A percentile compares a stretch with the other conserved stretches of the same genome.
Conservation (phyloP, 2,329 filamentous ascomycete species). For the Huntiella savannae region DNA sequence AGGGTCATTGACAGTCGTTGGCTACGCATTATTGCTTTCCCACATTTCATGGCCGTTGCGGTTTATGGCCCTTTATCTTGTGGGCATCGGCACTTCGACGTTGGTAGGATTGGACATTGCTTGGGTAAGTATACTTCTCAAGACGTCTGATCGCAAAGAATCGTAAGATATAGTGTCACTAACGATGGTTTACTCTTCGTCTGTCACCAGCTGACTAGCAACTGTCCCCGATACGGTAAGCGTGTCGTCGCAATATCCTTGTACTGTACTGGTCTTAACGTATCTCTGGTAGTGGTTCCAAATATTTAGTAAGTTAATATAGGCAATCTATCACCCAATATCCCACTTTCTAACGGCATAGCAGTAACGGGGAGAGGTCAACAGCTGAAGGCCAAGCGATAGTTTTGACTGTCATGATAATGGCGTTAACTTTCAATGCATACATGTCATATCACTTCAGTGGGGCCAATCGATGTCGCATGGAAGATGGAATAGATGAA, state of each 20-base stretch:
- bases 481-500: not conserved
- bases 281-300: not conserved
- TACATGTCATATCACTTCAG: not conserved
- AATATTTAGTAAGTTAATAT: not conserved
- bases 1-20: not conserved
- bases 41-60: not conserved
- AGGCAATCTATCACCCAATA: too few species aligned
- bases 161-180: too few species aligned
- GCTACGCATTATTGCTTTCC: not conserved
- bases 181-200: too few species aligned
- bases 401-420: not conserved
- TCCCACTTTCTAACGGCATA: too few species aligned
- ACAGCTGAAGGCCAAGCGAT: not conserved
- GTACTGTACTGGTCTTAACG: not conserved
- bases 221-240: not conserved
- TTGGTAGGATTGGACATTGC: not conserved
- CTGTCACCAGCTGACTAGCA: not conserved
- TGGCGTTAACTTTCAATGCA: not conserved
- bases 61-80: not conserved
- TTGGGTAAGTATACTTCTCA: not conserved
- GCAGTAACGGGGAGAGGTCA: not conserved
- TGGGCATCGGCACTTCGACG: not conserved
- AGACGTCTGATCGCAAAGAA: too few species aligned
- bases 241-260: not conserved
- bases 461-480: not conserved